These are phyloP conservation scores for Wickerhamiella sorbophila DNA, from an alignment of 805 yeast genomes.

Conservation along the genomic window DNA sequence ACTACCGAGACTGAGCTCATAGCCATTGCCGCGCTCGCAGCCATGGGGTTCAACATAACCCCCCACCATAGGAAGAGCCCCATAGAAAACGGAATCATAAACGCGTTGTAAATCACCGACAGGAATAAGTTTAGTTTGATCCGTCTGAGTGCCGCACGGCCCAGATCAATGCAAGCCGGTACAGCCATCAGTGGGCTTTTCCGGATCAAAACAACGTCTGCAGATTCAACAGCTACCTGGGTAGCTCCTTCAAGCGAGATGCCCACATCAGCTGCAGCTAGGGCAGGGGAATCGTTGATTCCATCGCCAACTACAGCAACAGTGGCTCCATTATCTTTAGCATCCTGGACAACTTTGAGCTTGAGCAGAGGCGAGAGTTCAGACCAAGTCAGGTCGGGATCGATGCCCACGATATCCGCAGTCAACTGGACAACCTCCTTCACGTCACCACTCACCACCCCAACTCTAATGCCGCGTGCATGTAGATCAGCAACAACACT, in stretches of 20 bases:
- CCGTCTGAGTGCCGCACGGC: slow-evolving; percentile 53
- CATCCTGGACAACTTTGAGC: slow-evolving; percentile 40
- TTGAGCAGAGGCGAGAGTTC: slow-evolving; percentile 69
- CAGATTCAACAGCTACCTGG: slow-evolving; percentile 94
- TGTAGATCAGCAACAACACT: slow-evolving; percentile 44
- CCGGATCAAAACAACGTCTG: slow-evolving; percentile 63
- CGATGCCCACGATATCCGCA: slow-evolving; percentile 56
- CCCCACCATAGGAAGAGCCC: slow-evolving; percentile 73
- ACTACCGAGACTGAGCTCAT: slow-evolving; percentile 83
- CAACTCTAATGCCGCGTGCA: slow-evolving; percentile 43
- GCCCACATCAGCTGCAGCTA: slow-evolving; percentile 78
- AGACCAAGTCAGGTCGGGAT: slow-evolving; percentile 48
- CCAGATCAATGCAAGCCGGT: slow-evolving; percentile 47
- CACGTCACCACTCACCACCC: slow-evolving; percentile 86
- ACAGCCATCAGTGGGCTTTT: slow-evolving; percentile 25
- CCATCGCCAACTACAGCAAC: slow-evolving; percentile 96
- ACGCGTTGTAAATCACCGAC: slow-evolving; percentile 70
- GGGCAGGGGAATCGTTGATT: slow-evolving; percentile 93
- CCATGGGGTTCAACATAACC: slow-evolving; percentile 60
- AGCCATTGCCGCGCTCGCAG: slow-evolving; percentile 92
- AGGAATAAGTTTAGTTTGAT: slow-evolving; percentile 74
- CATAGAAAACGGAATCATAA: slow-evolving; percentile 95
- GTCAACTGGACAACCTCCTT: slow-evolving; percentile 44
- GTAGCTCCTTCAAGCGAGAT: slow-evolving; percentile 87
- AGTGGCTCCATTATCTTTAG: slow-evolving; percentile 33